Conservation (phyloP, 108 stramenopile species). For the Cyclostephanos invisitatus region DNA sequence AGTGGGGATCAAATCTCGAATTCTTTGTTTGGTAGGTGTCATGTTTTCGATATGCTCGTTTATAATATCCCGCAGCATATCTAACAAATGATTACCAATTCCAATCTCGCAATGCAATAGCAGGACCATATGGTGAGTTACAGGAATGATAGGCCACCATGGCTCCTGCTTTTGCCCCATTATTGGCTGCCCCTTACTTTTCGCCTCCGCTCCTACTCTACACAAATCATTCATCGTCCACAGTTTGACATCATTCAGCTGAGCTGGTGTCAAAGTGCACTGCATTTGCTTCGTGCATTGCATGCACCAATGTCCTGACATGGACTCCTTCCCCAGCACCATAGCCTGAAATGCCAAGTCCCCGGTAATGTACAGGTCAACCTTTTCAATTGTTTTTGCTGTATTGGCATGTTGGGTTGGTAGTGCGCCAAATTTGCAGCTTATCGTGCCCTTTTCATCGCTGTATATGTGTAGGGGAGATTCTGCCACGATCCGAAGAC, state of each 20-base stretch:
- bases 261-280: background rate
- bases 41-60: too few relatives aligned
- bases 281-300: background rate
- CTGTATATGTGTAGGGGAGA: too few relatives aligned
- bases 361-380: background rate
- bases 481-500: background rate
- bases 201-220: too few relatives aligned
- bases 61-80: too few relatives aligned
- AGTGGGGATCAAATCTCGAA: too few relatives aligned
- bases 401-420: background rate
- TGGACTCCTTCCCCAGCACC: too few relatives aligned
- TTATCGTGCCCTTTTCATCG: too few relatives aligned
- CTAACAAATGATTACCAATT: background rate
- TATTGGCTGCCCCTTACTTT: background rate
- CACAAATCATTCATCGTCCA: too few relatives aligned
- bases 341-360: too few relatives aligned
- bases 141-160: background rate
- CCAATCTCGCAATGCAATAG: background rate
- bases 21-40: too few relatives aligned
- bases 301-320: too few relatives aligned
- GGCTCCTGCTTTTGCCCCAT: background rate
- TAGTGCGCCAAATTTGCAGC: background rate
- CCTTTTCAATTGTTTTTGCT: background rate
- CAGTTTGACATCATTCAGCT: background rate
- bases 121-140: background rate